Percentiles rank a stretch among this genome's conserved stretches.
phyloP scores from a whole-genome alignment of 2,329 filamentous ascomycete species.

The Pseudogymnoascus sp. region DNA sequence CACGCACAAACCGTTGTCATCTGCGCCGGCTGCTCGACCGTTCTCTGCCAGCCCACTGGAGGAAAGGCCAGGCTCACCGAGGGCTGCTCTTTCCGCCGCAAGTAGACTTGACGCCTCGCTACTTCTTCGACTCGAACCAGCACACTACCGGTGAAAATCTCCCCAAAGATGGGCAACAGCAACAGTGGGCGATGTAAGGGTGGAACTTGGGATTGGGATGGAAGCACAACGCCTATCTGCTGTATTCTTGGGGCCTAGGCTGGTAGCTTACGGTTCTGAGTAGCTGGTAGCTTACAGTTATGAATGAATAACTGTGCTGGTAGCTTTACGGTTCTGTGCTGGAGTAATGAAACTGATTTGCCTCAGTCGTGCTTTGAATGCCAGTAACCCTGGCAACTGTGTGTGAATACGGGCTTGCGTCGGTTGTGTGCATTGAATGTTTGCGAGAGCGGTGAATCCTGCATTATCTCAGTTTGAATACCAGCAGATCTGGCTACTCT shows the following conservation, averaged over 20 bases:
- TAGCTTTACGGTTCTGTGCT: constrained; percentile 4
- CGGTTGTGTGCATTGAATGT: background rate
- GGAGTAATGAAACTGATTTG: constrained; percentile 7
- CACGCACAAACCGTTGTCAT: constrained; percentile 99
- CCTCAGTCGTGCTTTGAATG: background rate
- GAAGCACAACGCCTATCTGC: constrained; percentile 7
- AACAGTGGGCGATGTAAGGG: constrained; percentile 7
- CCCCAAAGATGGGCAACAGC: constrained; percentile 9
- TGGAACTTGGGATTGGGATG: background rate
- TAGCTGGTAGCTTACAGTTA: constrained; percentile 8
- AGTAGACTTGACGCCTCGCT: constrained; percentile 62
- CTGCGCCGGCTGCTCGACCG: constrained; percentile 98
- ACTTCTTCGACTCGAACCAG: constrained; percentile 30
- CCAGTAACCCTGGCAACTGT: background rate
- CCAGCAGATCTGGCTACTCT: background rate
- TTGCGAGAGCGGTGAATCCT: background rate
- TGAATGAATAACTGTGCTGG: constrained; percentile 10
- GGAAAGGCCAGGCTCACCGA: constrained; percentile 98
- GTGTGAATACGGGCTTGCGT: background rate
- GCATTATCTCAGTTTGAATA: background rate
- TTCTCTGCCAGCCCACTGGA: constrained; percentile 98
- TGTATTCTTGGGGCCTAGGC: constrained; percentile 9
- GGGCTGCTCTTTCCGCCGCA: constrained; percentile 99
- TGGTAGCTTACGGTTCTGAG: constrained; percentile 4
- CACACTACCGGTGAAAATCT: constrained; percentile 21